Evolutionary conservation across 108 stramenopile genomes (phyloP).

Genomic region (Discostella pseudostelligera): DNA sequence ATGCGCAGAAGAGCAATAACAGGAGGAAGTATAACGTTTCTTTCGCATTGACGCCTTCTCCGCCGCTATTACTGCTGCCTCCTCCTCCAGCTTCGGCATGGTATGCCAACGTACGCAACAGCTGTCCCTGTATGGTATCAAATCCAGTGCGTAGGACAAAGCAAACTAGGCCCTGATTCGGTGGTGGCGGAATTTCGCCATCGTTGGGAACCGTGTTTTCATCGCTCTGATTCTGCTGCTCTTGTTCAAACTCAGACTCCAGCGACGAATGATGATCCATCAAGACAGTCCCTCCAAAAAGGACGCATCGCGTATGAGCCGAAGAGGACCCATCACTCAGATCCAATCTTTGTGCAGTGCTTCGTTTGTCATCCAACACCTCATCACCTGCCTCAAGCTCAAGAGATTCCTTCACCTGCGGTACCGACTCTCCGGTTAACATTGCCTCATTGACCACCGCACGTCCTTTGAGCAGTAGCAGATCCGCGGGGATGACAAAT

Average conservation of each 20-base stretch:
- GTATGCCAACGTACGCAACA: slow-evolving; percentile 94
- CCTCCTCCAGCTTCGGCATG: slow-evolving; percentile 56
- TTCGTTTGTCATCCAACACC: no score
- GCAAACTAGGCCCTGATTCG: slow-evolving; percentile 80
- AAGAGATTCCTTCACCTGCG: slow-evolving; percentile 85
- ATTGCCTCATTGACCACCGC: slow-evolving; percentile 97
- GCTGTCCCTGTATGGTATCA: slow-evolving; percentile 89
- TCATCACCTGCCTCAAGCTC: slow-evolving; percentile 14
- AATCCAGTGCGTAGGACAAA: slow-evolving; percentile 94
- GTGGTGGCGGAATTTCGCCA: slow-evolving; percentile 57
- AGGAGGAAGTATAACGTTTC: slow-evolving; percentile 92
- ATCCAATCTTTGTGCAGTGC: no score
- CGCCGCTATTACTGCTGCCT: slow-evolving; percentile 14
- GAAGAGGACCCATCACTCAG: slow-evolving; percentile 36
- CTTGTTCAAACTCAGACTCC: slow-evolving; percentile 21
- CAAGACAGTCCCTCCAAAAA: slow-evolving; percentile 88
- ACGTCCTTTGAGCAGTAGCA: slow-evolving; percentile 82
- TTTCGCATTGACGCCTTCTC: slow-evolving; percentile 70
- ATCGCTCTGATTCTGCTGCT: neutral
- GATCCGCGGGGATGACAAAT: slow-evolving; percentile 81
- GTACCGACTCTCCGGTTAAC: slow-evolving; percentile 95
- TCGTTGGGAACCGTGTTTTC: neutral
- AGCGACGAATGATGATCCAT: slow-evolving; percentile 50
- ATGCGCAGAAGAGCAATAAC: slow-evolving; percentile 84
- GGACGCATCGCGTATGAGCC: slow-evolving; percentile 61